These are phyloP conservation scores for Tolypocladium guangdongense DNA, from an alignment of 2,329 filamentous ascomycete species.

Conservation along the genomic window DNA sequence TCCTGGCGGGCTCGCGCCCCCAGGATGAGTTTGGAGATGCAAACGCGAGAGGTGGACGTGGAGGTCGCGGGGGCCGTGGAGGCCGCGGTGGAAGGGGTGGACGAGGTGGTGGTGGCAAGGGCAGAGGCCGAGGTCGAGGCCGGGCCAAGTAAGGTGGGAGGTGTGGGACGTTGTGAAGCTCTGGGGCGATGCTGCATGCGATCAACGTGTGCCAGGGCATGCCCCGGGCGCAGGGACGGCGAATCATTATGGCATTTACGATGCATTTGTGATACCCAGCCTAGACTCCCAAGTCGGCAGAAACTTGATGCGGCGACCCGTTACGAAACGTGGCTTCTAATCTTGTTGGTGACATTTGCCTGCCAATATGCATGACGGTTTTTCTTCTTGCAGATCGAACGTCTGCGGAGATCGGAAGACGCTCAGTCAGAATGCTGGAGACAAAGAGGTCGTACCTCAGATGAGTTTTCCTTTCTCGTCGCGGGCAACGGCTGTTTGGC, in stretches of 20 bases:
- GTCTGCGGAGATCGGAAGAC: neutral
- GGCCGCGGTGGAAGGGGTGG: constrained; percentile 8
- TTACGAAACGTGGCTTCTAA: neutral
- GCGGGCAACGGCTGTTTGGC: neutral
- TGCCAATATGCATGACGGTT: neutral
- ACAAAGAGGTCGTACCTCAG: neutral
- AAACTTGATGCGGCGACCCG: neutral
- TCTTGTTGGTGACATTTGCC: neutral
- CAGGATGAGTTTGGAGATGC: constrained; percentile 7
- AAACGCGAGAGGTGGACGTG: constrained; percentile 10
- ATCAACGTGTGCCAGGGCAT: neutral
- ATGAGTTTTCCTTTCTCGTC: neutral
- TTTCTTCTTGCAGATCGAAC: neutral
- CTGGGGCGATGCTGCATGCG: neutral
- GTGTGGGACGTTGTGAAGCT: neutral
- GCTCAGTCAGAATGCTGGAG: neutral
- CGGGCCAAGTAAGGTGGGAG: constrained; percentile 11
- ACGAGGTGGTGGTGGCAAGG: constrained; percentile 7
- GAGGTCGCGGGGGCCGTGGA: constrained; percentile 10
- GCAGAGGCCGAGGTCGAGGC: constrained; percentile 14
- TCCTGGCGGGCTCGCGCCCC: neutral
- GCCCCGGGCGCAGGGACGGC: neutral
- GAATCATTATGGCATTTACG: constrained; percentile 1
- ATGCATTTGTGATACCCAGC: constrained; percentile 4
- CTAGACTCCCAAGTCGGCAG: neutral